phyloP scores from a whole-genome alignment of 129 eudicot genomes.

The Artemisia tridentata region DNA sequence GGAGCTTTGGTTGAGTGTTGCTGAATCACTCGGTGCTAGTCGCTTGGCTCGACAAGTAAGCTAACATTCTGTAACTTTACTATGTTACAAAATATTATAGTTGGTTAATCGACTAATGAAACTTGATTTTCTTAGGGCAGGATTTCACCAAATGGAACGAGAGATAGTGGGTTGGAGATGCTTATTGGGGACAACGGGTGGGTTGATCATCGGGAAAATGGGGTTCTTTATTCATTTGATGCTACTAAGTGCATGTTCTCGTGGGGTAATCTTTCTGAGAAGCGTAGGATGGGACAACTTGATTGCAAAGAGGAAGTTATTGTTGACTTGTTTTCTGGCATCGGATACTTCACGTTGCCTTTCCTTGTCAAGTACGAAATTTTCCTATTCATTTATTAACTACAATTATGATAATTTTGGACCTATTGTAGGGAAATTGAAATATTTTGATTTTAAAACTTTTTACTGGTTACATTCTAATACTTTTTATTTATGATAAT shows the following conservation, averaged over 20 bases:
- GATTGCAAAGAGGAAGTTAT: slow-evolving; percentile 80
- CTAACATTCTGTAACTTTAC: neutral
- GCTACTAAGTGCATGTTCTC: slow-evolving; percentile 98
- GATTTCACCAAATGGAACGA: slow-evolving; percentile 74
- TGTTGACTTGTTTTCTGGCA: slow-evolving; percentile 92
- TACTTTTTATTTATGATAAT: neutral
- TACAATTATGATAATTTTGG: neutral
- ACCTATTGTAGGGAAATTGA: neutral
- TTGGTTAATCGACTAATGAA: neutral
- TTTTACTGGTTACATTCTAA: neutral
- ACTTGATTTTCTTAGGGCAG: slow-evolving; percentile 54
- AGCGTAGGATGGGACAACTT: slow-evolving; percentile 76
- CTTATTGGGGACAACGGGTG: slow-evolving; percentile 88
- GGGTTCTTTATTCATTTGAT: slow-evolving; percentile 90
- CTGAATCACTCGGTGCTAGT: slow-evolving; percentile 71
- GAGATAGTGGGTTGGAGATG: slow-evolving; percentile 89
- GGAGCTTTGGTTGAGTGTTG: slow-evolving; percentile 77
- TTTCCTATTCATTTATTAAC: slow-evolving; percentile 15
- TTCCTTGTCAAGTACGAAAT: slow-evolving; percentile 78
- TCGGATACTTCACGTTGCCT: slow-evolving; percentile 86
- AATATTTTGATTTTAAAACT: neutral
- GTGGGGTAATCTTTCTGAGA: slow-evolving; percentile 99
- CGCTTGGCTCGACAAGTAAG: slow-evolving; percentile 98
- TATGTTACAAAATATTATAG: slow-evolving; percentile 15
- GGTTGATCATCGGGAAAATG: slow-evolving; percentile 95